Base-by-base conservation (phyloP, 2,329 filamentous ascomycete genomes). In the Hypocrella siamensis region DNA sequence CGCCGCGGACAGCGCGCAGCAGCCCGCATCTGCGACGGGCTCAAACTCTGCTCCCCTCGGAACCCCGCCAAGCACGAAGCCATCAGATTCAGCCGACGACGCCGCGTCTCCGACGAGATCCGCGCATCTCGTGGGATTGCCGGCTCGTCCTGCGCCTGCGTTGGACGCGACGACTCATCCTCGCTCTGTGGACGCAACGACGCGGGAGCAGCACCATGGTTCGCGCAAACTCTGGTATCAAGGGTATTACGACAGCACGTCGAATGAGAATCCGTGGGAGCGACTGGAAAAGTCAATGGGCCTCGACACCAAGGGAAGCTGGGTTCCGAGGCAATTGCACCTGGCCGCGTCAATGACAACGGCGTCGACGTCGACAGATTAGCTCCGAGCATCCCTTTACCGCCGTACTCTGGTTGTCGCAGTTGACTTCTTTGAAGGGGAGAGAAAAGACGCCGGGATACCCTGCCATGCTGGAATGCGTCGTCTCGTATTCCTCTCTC, bases 241-340 rank as follows among this genome's bases (percentile, higher is more conserved):
- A 25, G 72, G 63, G 22, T 82, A 80, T 49, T 85, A 83, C 49
- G 68, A 81, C 36, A 67, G 70, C 0, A 65, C 61, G 35, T 80
- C 76, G 38, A 71, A 82, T 42, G 64, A 75, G 47, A 82, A 86
- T 47, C 80, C 80, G 0, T 86, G 80, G 80, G 67, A 63, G 31
- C 50, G 46, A 7, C 51, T 77, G 15, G 72, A 77, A 48, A 53
- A 56, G 42, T 42, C 49, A 6, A 49, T 49, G 17, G 61, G 62
- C 0, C 40, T 75, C 29, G 40, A 52, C 25, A 37, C 63, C 2
- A 46, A 47, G 11, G 67, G 63, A 3, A 45, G 41, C 1, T 75
- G 68, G 69, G 38, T 65, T 11, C 18, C 40, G 5, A 27, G 31
- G 12, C 42, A 37, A 19, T 14, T 19, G 17, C n/a, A 26, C 3